These are phyloP conservation scores for Bocquillonia castaneifolia DNA, from an alignment of 441 rosid species.

Conservation along the genomic window DNA sequence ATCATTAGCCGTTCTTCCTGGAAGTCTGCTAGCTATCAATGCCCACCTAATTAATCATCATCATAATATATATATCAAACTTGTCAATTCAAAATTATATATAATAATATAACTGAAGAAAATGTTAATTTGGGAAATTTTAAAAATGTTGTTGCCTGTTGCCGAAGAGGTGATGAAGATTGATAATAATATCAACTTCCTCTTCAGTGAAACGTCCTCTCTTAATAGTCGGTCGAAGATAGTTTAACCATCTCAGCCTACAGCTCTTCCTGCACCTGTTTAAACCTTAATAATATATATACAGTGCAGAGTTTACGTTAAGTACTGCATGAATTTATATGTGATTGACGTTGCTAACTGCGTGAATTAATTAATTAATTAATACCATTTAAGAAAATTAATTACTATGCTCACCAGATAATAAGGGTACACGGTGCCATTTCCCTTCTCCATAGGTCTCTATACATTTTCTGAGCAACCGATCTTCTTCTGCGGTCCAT, in stretches of 20 bases:
- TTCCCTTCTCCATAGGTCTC: constrained; percentile 29
- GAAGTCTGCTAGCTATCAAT: constrained; percentile 56
- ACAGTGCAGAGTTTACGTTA: background rate
- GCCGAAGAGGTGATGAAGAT: background rate
- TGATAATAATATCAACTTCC: constrained; percentile 2
- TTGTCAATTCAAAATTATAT: too few relatives aligned
- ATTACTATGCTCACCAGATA: background rate
- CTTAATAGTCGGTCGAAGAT: background rate
- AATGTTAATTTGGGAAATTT: too few relatives aligned
- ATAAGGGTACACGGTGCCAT: constrained; percentile 5
- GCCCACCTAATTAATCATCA: constrained; percentile 66
- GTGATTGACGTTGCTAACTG: too few relatives aligned
- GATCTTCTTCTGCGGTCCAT: constrained; percentile 43
- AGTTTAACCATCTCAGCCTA: constrained; percentile 14
- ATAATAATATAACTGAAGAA: too few relatives aligned
- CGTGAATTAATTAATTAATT: too few relatives aligned
- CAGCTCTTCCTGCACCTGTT: constrained; percentile 14
- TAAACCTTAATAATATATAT: background rate
- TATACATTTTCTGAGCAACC: constrained; percentile 34
- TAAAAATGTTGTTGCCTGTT: too few relatives aligned
- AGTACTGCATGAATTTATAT: too few relatives aligned
- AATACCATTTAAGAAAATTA: background rate
- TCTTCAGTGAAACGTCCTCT: background rate
- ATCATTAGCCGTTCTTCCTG: constrained; percentile 57
- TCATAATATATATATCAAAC: too few relatives aligned